Percentiles rank a stretch among this genome's conserved stretches.
Conservation (phyloP, 1,284 basidiomycete genomes). For the Naganishia cerealis region DNA sequence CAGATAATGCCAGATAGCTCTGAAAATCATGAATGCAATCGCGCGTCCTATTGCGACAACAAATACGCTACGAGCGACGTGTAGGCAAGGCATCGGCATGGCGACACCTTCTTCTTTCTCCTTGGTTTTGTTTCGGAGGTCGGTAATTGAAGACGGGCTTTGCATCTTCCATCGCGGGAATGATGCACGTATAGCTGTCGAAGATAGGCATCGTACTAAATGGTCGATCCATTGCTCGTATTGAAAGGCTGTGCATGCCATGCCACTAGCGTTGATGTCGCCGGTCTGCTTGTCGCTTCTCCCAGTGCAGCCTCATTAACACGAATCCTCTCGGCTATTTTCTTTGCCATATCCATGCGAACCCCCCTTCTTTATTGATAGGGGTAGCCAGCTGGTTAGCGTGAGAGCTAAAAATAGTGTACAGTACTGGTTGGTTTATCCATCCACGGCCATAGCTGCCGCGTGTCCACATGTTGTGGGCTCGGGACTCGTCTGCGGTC, state of each 20-base stretch:
- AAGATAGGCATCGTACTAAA: too few species aligned
- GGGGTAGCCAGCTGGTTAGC: too few species aligned
- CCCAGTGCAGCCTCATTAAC: background rate
- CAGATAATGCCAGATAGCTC: background rate
- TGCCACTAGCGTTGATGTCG: too few species aligned
- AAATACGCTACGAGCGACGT: constrained; percentile 11
- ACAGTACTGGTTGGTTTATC: too few species aligned
- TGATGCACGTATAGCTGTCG: too few species aligned
- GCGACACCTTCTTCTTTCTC: background rate
- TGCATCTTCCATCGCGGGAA: background rate
- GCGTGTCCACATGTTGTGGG: too few species aligned
- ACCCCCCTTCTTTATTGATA: background rate
- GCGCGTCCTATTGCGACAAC: constrained; percentile 12
- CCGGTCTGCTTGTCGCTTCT: background rate
- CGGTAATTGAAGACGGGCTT: constrained; percentile 13
- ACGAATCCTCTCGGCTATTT: constrained; percentile 6
- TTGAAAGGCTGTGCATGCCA: too few species aligned
- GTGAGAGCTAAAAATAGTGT: too few species aligned
- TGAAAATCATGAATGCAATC: background rate
- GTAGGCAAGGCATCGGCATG: constrained; percentile 10
- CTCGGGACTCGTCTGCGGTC: too few species aligned
- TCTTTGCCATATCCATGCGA: background rate
- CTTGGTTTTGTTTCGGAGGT: background rate
- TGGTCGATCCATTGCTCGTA: too few species aligned
- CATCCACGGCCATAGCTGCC: too few species aligned